These are phyloP conservation scores for Theobroma grandiflorum DNA, from an alignment of 441 rosid species.

Conservation along the genomic window DNA sequence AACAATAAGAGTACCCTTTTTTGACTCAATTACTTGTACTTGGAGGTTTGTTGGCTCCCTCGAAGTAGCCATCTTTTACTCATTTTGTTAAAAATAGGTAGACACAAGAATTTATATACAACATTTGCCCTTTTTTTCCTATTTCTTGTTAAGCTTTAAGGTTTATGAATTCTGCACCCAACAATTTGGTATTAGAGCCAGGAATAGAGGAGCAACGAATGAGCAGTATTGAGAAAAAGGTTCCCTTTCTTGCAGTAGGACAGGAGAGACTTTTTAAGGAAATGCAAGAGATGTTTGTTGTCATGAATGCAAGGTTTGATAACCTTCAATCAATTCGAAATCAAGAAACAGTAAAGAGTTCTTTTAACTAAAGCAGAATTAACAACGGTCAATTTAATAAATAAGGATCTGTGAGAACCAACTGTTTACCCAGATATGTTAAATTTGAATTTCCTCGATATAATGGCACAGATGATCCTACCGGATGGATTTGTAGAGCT, in stretches of 20 bases:
- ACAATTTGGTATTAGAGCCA: neutral
- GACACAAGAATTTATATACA: too few species aligned
- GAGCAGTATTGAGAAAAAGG: neutral
- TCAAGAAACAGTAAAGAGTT: neutral
- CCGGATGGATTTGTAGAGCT: neutral
- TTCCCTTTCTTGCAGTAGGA: neutral
- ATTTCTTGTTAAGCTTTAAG: too few species aligned
- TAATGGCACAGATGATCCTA: constrained; percentile 5
- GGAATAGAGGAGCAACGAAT: neutral
- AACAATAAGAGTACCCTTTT: too few species aligned
- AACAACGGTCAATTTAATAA: too few species aligned
- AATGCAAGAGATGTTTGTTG: neutral
- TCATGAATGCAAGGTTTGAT: neutral
- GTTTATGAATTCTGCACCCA: too few species aligned
- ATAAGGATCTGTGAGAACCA: neutral
- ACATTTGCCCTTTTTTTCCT: too few species aligned
- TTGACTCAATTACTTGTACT: too few species aligned
- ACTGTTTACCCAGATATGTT: neutral
- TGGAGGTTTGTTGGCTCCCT: too few species aligned
- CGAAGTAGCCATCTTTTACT: too few species aligned
- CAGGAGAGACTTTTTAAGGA: neutral
- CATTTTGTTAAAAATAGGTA: too few species aligned
- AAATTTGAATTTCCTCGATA: neutral
- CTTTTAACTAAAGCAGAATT: neutral
- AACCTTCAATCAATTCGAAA: neutral